These are phyloP conservation scores for Geranomyces michiganensis DNA, from an alignment of 192 early-diverging fungal genomes.

Conservation along the genomic window DNA sequence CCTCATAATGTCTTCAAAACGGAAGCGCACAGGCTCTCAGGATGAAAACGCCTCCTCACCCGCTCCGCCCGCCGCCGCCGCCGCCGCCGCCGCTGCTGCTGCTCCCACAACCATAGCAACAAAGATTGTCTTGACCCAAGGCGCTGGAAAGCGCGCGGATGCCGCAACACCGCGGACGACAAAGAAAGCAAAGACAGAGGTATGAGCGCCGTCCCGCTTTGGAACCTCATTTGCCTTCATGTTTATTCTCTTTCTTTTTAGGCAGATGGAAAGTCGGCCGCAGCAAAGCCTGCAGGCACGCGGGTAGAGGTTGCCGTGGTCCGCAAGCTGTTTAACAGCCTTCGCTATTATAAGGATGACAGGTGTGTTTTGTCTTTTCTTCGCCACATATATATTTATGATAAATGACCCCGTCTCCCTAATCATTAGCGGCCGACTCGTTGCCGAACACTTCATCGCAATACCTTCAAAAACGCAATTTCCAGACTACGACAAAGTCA, in stretches of 20 bases:
- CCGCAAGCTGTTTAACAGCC: conserved; percentile 12
- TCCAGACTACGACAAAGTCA: conserved; percentile 90
- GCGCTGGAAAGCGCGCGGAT: background rate
- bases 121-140: background rate
- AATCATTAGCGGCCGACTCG: background rate
- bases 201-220: too few relatives aligned
- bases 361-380: conserved; percentile 8
- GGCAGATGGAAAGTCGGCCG: background rate
- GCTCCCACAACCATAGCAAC: background rate
- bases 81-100: background rate
- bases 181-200: background rate
- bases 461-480: conserved; percentile 76
- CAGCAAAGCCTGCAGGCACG: background rate
- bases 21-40: background rate
- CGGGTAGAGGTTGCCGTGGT: background rate
- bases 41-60: background rate
- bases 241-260: background rate
- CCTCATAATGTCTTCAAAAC: background rate
- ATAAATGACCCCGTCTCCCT: too few relatives aligned
- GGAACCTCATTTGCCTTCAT: too few relatives aligned
- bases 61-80: background rate
- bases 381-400: background rate
- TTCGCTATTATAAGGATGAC: conserved; percentile 28
- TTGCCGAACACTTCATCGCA: conserved; percentile 78
- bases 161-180: background rate